These are phyloP conservation scores for Populus simonii DNA, from an alignment of 345 rosid genomes.

Conservation along the genomic window DNA sequence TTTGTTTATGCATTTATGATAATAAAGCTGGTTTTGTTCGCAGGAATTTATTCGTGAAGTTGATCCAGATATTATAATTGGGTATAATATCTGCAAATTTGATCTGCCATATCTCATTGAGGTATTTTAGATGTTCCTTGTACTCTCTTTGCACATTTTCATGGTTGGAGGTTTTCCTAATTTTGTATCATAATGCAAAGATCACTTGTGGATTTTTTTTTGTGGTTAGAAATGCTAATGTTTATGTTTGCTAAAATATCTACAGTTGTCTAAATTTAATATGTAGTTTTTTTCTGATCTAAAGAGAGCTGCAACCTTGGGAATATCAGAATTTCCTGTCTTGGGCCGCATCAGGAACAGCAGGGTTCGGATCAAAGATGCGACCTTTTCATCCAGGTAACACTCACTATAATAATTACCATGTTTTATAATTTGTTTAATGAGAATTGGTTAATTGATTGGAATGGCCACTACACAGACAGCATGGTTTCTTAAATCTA, in stretches of 20 bases:
- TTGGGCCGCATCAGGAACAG: conserved; percentile 88
- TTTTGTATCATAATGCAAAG: not conserved
- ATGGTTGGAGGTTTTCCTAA: not conserved
- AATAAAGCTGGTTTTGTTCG: conserved; percentile 25
- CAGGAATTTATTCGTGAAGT: conserved; percentile 87
- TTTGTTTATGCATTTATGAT: no score
- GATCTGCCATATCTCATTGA: conserved; percentile 96
- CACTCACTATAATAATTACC: not conserved
- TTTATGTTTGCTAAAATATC: not conserved
- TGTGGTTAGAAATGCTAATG: not conserved
- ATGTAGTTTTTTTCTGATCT: conserved; percentile 22
- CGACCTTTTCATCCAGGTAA: conserved; percentile 93
- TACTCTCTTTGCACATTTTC: not conserved
- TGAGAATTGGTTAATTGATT: no score
- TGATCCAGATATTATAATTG: conserved; percentile 97
- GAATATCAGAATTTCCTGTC: conserved; percentile 80
- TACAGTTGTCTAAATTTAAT: not conserved
- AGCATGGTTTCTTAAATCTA: no score
- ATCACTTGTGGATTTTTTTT: not conserved
- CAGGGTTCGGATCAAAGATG: conserved; percentile 77
- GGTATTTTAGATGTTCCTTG: conserved; percentile 46
- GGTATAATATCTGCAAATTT: conserved; percentile 96
- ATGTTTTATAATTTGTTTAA: not conserved
- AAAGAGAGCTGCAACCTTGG: conserved; percentile 85
- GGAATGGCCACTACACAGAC: no score